Conservation (phyloP, 169 alveolate genomes). For the Cryptosporidium ubiquitum region DNA sequence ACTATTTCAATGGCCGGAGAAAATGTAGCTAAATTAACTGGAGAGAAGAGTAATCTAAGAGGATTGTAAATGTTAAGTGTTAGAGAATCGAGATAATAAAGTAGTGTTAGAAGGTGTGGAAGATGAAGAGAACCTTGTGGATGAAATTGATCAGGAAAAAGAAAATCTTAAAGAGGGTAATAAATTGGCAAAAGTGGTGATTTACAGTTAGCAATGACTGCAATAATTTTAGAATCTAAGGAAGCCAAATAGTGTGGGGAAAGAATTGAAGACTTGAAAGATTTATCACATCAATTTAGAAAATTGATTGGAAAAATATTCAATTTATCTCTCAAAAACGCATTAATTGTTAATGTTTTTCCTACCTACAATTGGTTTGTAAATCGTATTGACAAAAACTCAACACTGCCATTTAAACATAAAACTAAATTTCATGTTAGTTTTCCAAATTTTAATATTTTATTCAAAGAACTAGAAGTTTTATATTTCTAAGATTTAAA, state of each 20-base stretch:
- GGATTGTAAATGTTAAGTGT: neutral
- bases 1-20: neutral
- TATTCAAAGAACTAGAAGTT: neutral
- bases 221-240: slow-evolving; percentile 2
- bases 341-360: slow-evolving; percentile 4
- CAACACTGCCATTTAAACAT: neutral
- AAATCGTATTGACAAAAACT: neutral
- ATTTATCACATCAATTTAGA: neutral
- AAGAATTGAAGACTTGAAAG: neutral
- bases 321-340: neutral
- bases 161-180: neutral
- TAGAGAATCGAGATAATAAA: neutral
- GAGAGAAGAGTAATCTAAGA: slow-evolving; percentile 13
- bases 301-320: slow-evolving; percentile 12
- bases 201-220: neutral
- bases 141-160: neutral
- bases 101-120: neutral
- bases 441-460: neutral
- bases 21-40: neutral
- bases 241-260: slow-evolving; percentile 17
- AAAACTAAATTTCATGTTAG: slow-evolving; percentile 32
- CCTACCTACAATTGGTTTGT: slow-evolving; percentile 13
- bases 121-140: neutral
- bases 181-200: neutral
- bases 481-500: slow-evolving; percentile 2